phyloP scores from a whole-genome alignment of 2,329 filamentous ascomycete species.

The Xylaria sp. region DNA sequence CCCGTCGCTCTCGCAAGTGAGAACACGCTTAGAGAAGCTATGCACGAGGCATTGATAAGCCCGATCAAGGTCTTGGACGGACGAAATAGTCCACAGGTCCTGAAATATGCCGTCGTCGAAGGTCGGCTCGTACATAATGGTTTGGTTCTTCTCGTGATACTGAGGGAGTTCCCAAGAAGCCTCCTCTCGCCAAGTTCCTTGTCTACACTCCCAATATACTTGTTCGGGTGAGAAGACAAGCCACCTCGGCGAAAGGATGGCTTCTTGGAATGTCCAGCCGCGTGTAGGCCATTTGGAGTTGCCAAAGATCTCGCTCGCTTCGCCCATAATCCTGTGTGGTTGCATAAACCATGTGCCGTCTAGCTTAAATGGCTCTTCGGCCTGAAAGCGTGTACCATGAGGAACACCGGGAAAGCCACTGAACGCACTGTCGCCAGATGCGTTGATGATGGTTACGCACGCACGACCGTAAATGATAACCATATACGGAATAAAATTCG shows the following conservation, averaged over 20 bases:
- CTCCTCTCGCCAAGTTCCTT: no score
- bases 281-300: conserved; percentile 5
- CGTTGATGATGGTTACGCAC: conserved; percentile 7
- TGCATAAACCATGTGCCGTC: conserved; percentile 4
- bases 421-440: neutral
- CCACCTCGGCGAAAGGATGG: conserved; percentile 1
- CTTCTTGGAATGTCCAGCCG: conserved; percentile 14
- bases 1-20: no score
- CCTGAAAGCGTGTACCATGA: no score
- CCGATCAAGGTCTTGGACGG: no score
- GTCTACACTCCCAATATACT: conserved; percentile 5
- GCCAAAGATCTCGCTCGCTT: neutral
- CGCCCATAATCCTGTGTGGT: neutral
- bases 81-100: no score
- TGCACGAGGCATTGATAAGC: no score
- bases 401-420: conserved; percentile 5
- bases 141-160: no score
- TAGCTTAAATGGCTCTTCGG: conserved; percentile 2
- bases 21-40: no score
- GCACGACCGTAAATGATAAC: conserved; percentile 6
- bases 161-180: no score
- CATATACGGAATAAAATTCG: conserved; percentile 1
- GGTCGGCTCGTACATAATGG: no score
- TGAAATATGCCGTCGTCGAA: no score
- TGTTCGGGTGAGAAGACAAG: conserved; percentile 3